Base-by-base conservation (phyloP, 2,329 filamentous ascomycete genomes). In the Truncatella angustata region DNA sequence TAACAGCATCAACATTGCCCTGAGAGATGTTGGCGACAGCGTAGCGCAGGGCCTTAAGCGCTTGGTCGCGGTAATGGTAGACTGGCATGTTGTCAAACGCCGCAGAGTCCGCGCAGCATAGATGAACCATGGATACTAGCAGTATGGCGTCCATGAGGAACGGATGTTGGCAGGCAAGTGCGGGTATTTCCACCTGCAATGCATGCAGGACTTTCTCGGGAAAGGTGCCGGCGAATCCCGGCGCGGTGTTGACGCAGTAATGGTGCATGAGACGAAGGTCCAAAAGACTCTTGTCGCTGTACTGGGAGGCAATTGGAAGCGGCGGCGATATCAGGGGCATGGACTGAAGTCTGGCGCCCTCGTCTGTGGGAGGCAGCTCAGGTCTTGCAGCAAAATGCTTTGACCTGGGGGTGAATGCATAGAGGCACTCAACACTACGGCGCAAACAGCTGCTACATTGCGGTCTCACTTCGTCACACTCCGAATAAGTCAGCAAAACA, bases 121-220 rank as follows among this genome's bases (percentile, higher is more conserved):
- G 34, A 12, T 42, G 39, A 7, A 42, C 39, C 39, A 42, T 42
- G 39, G 39, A 14, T 11, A 42, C 39, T 12, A 42, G 39, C 20
- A 42, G 39, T 20, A 42, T 14, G 39, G 39, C 39, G 21, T 42
- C 39, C 39, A 42, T 42, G 39, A 42, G 39, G 39, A 5, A 42
- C 39, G 14, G n/a, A 14, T 42, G 39, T 24, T 20, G 39, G 39
- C 21, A 42, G 11, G 39, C 39, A 24, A 42, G 39, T 12, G 16
- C 16, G 12, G 39, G 39, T 11, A 42, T 24, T 20, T 42, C 39
- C 39, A 42, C 39, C 20, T 20, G 16, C 39, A 42, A 20, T 18
- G 39, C 39, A 14, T 20, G 16, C 39, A 42, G 14, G 39, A 42
- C 39, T 24, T 42, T 5, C 39, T 20, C 39, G 7, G 39, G 39